Base-by-base conservation (phyloP, 2,329 filamentous ascomycete species). In the Alternaria novae-zelandiae region DNA sequence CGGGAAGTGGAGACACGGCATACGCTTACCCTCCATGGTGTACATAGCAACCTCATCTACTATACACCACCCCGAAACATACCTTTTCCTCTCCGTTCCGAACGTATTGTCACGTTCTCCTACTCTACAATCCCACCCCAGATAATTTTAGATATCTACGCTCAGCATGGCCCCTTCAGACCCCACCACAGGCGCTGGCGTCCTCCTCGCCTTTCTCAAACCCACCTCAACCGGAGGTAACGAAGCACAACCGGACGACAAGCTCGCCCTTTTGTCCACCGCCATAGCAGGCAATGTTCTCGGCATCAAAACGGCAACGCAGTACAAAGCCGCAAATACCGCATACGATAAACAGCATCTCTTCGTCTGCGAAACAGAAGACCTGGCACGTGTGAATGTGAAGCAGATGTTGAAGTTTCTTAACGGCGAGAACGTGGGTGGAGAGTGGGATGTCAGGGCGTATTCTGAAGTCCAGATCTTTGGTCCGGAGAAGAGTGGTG, bases 311-410 rank as follows among this genome's bases (percentile, higher is more conserved):
- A 10, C 30, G 1, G 23, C 44, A 10, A 32, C 15, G 2, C 32
- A 43, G 0, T 78, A 70, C 64, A 66, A 70, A 53, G 69, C 73
- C 6, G 72, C 66, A 3, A 67, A 72, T 62, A 45, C 70, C 2
- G 28, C 57, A 3, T 71, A 71, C 43, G 45, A 56, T 23, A 72
- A 71, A 45, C 71, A 67, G 44, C 57, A 70, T 43, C 65, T 78
- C 53, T n/a, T 71, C 15, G 46, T 79, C 5, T 72, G 72, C 56
- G 66, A 70, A n/a, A 50, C 74, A 2, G 61, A 68, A 4, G 69
- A 78, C 57, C 54, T 78, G 2, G 54, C 66, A 12, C 28, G 50
- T 1, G 56, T 73, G 9, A 64, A 70, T 20, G 47, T 74, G 20
- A 65, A 65, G 43, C 59, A 58, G 5, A 59, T 76, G 12, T 44